Conservation (phyloP, 73 alveolate genomes). For the Diophrys appendiculata region DNA sequence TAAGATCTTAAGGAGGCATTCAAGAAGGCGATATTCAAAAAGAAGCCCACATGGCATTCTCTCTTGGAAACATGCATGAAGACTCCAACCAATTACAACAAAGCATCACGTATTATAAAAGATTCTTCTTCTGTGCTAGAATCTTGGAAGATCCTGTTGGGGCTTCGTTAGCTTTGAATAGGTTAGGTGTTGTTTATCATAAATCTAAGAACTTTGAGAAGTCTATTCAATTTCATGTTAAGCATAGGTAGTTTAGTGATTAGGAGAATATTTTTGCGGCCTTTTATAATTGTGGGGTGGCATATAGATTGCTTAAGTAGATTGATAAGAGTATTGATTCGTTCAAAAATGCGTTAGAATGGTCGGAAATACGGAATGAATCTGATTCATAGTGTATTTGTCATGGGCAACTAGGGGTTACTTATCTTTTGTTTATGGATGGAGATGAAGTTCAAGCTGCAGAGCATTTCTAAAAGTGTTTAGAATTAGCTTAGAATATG, state of each 20-base stretch:
- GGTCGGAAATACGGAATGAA: conserved; percentile 91
- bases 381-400: conserved; percentile 81
- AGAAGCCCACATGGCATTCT: conserved; percentile 98
- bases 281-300: conserved; percentile 91
- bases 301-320: conserved; percentile 80
- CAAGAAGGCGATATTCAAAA: conserved; percentile 94
- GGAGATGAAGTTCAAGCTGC: conserved; percentile 37
- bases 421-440: conserved; percentile 25
- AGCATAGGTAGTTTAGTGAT: conserved; percentile 90
- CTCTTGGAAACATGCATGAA: conserved; percentile 95
- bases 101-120: conserved; percentile 92
- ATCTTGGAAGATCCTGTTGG: conserved; percentile 98
- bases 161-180: conserved; percentile 94
- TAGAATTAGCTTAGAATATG: conserved; percentile 42
- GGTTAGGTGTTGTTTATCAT: conserved; percentile 95
- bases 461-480: conserved; percentile 55
- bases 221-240: conserved; percentile 89
- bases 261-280: conserved; percentile 97
- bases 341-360: conserved; percentile 88
- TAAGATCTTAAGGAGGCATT: conserved; percentile 98
- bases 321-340: conserved; percentile 75
- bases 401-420: conserved; percentile 80
- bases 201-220: conserved; percentile 83
- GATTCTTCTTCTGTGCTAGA: conserved; percentile 96
- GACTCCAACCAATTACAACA: conserved; percentile 80